Evolutionary conservation across 2,329 filamentous ascomycete genomes (phyloP).

Genomic region (Ceratocystiopsis sp.): DNA sequence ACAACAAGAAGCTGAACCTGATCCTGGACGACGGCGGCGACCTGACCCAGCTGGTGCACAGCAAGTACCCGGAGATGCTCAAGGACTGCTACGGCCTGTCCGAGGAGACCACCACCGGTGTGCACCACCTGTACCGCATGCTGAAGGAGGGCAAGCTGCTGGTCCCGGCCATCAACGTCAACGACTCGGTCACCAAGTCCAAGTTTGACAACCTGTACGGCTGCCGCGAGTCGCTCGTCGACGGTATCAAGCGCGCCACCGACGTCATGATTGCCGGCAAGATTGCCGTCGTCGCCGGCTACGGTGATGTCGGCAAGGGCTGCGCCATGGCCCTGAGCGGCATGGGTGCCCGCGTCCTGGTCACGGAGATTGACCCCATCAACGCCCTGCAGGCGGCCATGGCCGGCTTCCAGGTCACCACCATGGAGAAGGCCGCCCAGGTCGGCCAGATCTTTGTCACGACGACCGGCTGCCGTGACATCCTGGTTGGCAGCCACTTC

Average conservation of each 20-base stretch:
- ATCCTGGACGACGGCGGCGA: conserved; percentile 99
- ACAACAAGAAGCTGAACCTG: conserved; percentile 89
- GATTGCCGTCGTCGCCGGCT: conserved; percentile 93
- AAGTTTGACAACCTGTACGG: conserved; percentile 99
- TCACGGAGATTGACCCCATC: conserved; percentile 98
- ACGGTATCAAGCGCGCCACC: conserved; percentile 99
- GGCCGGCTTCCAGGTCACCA: conserved; percentile 89
- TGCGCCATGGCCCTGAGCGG: conserved; percentile 89
- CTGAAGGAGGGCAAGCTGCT: conserved; percentile 80
- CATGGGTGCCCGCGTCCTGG: conserved; percentile 92
- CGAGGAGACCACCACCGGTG: conserved; percentile 98
- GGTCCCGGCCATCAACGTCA: conserved; percentile 96
- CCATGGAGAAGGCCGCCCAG: conserved; percentile 86
- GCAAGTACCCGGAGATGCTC: conserved; percentile 97
- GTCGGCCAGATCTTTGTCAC: conserved; percentile 96
- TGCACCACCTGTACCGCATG: conserved; percentile 99
- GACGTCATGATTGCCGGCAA: conserved; percentile 99
- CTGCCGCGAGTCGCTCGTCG: conserved; percentile 95
- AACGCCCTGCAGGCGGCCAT: conserved; percentile 98
- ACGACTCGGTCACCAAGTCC: conserved; percentile 99
- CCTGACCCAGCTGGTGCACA: conserved; percentile 87
- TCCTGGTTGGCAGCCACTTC: conserved; percentile 83
- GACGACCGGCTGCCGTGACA: conserved; percentile 97
- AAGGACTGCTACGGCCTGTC: conserved; percentile 97
- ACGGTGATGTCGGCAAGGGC: conserved; percentile 98